Evolutionary conservation across 179 eudicot species (phyloP).

Genomic region (Corrigiola litoralis): DNA sequence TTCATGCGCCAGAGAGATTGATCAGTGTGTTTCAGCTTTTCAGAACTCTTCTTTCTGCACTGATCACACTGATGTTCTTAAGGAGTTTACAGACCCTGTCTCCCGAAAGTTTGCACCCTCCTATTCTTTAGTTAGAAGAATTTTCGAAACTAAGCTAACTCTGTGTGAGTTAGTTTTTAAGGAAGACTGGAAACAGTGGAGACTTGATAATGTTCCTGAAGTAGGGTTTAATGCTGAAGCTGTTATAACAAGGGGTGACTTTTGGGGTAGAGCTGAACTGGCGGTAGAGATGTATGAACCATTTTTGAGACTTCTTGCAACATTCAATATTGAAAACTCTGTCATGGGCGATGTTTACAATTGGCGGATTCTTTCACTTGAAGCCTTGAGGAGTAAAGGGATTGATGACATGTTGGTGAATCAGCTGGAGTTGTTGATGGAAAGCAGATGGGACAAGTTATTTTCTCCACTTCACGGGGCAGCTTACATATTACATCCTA

Average conservation of each 20-base stretch:
- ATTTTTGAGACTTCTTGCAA: constrained; percentile 22
- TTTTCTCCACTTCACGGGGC: constrained; percentile 44
- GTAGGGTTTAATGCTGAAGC: constrained; percentile 19
- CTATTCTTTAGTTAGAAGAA: constrained; percentile 22
- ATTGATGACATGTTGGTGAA: constrained; percentile 21
- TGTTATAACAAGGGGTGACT: constrained; percentile 23
- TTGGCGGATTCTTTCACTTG: constrained; percentile 35
- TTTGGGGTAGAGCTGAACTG: constrained; percentile 28
- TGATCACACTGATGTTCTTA: constrained; percentile 8
- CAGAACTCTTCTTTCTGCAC: constrained; percentile 13
- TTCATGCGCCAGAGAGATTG: constrained; percentile 24
- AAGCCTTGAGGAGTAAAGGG: constrained; percentile 25
- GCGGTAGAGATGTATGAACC: constrained; percentile 34
- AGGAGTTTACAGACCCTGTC: constrained; percentile 14
- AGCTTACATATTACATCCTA: constrained; percentile 36
- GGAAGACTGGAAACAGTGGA: constrained; percentile 43
- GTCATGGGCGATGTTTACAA: constrained; percentile 34
- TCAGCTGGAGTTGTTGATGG: constrained; percentile 31
- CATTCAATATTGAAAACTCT: constrained; percentile 28
- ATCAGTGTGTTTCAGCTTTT: constrained; percentile 23
- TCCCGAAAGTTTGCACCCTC: constrained; percentile 34
- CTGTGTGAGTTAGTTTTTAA: constrained; percentile 21
- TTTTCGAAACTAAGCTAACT: constrained; percentile 15
- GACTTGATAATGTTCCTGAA: constrained; percentile 10
- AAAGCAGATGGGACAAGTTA: constrained; percentile 36